Evolutionary conservation across 1,284 basidiomycete genomes (phyloP).

Genomic region (Papiliotrema flavescens): DNA sequence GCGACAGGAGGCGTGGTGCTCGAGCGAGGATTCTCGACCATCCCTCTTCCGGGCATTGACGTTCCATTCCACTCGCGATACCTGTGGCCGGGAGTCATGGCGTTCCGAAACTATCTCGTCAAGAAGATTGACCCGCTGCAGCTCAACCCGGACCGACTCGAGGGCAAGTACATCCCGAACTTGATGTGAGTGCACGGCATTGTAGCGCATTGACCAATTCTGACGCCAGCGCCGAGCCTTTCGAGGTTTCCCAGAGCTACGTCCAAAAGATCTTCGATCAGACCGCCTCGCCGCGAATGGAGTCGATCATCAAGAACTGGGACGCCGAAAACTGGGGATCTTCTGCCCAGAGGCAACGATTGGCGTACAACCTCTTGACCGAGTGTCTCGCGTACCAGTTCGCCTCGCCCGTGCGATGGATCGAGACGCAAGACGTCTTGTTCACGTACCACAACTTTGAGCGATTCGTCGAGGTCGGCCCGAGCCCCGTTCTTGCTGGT

Average conservation of each 20-base stretch:
- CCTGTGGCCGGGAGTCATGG: slow-evolving; percentile 97
- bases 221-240: slow-evolving; percentile 67
- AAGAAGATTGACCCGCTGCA: slow-evolving; percentile 94
- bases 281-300: slow-evolving; percentile 86
- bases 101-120: slow-evolving; percentile 68
- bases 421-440: slow-evolving; percentile 94
- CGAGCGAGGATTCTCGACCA: slow-evolving; percentile 93
- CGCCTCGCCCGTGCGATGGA: slow-evolving; percentile 94
- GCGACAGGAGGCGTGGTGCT: slow-evolving; percentile 81
- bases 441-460: slow-evolving; percentile 89
- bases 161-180: slow-evolving; percentile 96
- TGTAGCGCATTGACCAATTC: slow-evolving; percentile 5
- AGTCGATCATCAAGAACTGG: slow-evolving; percentile 90
- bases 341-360: slow-evolving; percentile 76
- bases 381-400: slow-evolving; percentile 92
- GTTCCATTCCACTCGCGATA: slow-evolving; percentile 98
- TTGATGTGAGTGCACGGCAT: slow-evolving; percentile 56
- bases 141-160: slow-evolving; percentile 85
- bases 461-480: slow-evolving; percentile 91
- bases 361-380: slow-evolving; percentile 92
- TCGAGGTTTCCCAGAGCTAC: slow-evolving; percentile 84
- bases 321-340: slow-evolving; percentile 85
- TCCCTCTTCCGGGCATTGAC: slow-evolving; percentile 94
- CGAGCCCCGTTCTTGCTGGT: slow-evolving; percentile 83
- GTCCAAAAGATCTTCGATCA: slow-evolving; percentile 93